Percentiles rank a stretch among this genome's conserved stretches.
Evolutionary conservation across 23 red algal genomes (phyloP).

Genomic region (Porphyridium purpureum): DNA sequence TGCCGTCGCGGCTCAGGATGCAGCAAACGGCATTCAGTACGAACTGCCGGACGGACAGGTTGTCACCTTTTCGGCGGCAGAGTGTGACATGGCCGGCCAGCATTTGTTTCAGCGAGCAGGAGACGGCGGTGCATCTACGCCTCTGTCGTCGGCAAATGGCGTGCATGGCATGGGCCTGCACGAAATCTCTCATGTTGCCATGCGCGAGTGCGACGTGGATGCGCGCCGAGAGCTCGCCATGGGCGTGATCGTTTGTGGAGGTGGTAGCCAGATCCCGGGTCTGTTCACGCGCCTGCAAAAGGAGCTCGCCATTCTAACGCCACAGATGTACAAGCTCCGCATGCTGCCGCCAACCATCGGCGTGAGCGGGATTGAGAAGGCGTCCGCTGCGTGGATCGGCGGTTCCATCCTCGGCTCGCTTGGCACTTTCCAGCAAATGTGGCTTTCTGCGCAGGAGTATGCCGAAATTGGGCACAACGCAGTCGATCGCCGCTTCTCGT

Average conservation of each 20-base stretch:
- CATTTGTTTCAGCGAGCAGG: too few relatives aligned
- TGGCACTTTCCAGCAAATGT: constrained; percentile 78
- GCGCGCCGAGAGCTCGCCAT: constrained; percentile 43
- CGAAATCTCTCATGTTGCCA: constrained; percentile 20
- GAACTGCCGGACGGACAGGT: constrained; percentile 21
- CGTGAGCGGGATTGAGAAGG: constrained; percentile 42
- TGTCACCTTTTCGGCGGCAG: neutral
- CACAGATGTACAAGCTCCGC: constrained; percentile 54
- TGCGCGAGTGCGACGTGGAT: constrained; percentile 55
- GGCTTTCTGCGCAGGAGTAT: constrained; percentile 76
- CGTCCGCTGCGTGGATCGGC: constrained; percentile 58
- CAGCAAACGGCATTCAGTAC: constrained; percentile 7
- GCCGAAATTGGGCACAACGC: constrained; percentile 22
- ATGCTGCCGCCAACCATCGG: constrained; percentile 25
- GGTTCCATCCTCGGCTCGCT: constrained; percentile 76
- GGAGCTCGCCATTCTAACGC: constrained; percentile 34
- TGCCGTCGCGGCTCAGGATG: too few relatives aligned
- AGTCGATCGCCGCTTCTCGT: constrained; percentile 1
- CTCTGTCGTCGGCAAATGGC: too few relatives aligned
- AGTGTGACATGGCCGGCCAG: too few relatives aligned
- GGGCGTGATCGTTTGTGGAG: constrained; percentile 52
- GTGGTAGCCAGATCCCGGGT: constrained; percentile 35
- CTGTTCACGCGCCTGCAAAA: constrained; percentile 33
- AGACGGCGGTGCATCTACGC: too few relatives aligned
- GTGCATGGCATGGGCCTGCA: too few relatives aligned